These are phyloP conservation scores for Litchi chinensis DNA, from an alignment of 345 rosid genomes.

Conservation along the genomic window DNA sequence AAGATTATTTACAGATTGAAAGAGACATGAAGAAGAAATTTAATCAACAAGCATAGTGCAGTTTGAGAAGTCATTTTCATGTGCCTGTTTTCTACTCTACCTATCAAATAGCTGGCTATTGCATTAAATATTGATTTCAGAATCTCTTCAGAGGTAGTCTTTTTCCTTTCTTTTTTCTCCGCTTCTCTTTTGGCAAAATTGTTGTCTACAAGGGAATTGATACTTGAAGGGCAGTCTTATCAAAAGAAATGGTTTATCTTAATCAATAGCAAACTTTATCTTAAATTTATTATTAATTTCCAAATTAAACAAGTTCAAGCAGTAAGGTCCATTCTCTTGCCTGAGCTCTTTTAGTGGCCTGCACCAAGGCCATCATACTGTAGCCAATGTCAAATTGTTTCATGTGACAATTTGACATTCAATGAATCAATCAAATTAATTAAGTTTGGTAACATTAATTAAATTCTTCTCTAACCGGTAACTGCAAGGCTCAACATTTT, in stretches of 20 bases:
- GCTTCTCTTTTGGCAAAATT: not conserved
- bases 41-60: not conserved
- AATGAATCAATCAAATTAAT: not conserved
- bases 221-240: not conserved
- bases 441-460: not conserved
- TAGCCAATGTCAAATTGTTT: not conserved
- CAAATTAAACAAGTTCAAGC: not conserved
- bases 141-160: not conserved
- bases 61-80: constrained; percentile 1
- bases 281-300: too few relatives aligned
- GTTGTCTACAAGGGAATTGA: not conserved
- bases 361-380: not conserved
- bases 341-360: not conserved
- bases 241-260: not conserved
- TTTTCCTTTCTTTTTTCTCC: not conserved
- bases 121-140: constrained; percentile 12
- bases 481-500: not conserved
- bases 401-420: not conserved
- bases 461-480: not conserved
- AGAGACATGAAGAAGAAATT: not conserved
- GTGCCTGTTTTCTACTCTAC: not conserved
- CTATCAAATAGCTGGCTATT: not conserved
- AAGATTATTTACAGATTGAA: not conserved
- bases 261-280: not conserved
- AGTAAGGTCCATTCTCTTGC: not conserved